phyloP scores from a whole-genome alignment of 2,329 filamentous ascomycete species.

The Paecilomyces formosus region DNA sequence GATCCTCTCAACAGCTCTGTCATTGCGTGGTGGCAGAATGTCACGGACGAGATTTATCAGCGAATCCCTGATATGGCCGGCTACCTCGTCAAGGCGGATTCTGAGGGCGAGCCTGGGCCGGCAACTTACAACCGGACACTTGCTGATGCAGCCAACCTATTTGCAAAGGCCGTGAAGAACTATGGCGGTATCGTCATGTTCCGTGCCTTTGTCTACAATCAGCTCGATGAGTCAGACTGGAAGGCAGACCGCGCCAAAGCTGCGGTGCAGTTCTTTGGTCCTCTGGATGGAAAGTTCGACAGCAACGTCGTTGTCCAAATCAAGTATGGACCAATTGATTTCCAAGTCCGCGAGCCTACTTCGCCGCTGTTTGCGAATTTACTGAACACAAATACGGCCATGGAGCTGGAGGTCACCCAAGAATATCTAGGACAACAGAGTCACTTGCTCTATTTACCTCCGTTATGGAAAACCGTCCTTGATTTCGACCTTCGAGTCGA shows the following conservation, averaged over 20 bases:
- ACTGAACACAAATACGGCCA: conserved; percentile 42
- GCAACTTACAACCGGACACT: conserved; percentile 63
- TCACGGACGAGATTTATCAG: conserved; percentile 53
- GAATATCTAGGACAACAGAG: conserved; percentile 66
- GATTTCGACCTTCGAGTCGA: conserved; percentile 61
- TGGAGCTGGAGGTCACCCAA: conserved; percentile 61
- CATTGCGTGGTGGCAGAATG: conserved; percentile 55
- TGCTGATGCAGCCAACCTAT: conserved; percentile 61
- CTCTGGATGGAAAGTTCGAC: conserved; percentile 58
- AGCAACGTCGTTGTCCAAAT: conserved; percentile 66
- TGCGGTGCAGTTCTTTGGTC: conserved; percentile 59
- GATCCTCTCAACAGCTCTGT: conserved; percentile 58
- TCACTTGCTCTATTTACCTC: conserved; percentile 61
- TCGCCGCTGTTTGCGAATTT: conserved; percentile 57
- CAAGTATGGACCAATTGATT: conserved; percentile 68
- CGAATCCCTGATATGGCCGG: conserved; percentile 60
- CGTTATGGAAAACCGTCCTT: conserved; percentile 61
- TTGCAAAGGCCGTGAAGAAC: conserved; percentile 51
- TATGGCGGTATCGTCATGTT: conserved; percentile 61
- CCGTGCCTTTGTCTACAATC: conserved; percentile 64
- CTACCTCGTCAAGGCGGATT: conserved; percentile 64
- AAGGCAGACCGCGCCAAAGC: conserved; percentile 62
- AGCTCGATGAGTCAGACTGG: conserved; percentile 53
- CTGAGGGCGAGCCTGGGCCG: conserved; percentile 64
- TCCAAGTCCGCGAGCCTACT: conserved; percentile 61